phyloP scores from a whole-genome alignment of 768 basidiomycete species.

The Boletus pseudo-olivaceus region DNA sequence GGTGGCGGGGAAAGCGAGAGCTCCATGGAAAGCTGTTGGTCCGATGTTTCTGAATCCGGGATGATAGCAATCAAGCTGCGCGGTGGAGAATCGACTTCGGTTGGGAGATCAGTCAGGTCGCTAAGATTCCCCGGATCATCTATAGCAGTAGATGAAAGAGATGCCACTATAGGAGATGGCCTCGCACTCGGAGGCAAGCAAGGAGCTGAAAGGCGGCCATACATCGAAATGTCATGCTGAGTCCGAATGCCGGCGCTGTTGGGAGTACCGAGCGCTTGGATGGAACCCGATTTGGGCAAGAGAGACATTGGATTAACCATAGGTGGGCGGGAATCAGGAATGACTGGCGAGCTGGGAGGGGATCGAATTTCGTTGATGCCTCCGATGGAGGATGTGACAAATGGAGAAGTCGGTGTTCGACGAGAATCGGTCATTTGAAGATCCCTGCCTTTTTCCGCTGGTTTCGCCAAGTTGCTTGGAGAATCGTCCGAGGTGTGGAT shows the following conservation, averaged over 20 bases:
- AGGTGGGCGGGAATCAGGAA: background rate
- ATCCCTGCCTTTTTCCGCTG: background rate
- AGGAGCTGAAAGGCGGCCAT: background rate
- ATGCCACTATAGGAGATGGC: background rate
- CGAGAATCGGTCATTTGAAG: background rate
- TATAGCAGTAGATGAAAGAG: background rate
- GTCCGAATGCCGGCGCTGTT: background rate
- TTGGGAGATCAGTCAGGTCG: conserved; percentile 30
- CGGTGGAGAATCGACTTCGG: conserved; percentile 19
- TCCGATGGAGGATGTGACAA: background rate
- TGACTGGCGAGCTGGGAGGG: background rate
- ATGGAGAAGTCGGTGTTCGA: background rate
- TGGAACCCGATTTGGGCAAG: background rate
- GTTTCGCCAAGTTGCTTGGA: background rate
- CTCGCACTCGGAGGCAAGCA: background rate
- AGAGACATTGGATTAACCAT: background rate
- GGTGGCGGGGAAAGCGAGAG: background rate
- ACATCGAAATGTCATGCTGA: background rate
- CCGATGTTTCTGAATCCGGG: background rate
- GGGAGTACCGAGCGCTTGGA: background rate
- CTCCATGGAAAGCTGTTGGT: background rate
- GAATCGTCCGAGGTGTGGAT: background rate
- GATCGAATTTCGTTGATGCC: background rate
- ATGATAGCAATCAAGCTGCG: background rate
- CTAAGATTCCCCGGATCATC: conserved; percentile 21